Conservation (phyloP, 768 basidiomycete genomes). For the Favolaschia claudopus region DNA sequence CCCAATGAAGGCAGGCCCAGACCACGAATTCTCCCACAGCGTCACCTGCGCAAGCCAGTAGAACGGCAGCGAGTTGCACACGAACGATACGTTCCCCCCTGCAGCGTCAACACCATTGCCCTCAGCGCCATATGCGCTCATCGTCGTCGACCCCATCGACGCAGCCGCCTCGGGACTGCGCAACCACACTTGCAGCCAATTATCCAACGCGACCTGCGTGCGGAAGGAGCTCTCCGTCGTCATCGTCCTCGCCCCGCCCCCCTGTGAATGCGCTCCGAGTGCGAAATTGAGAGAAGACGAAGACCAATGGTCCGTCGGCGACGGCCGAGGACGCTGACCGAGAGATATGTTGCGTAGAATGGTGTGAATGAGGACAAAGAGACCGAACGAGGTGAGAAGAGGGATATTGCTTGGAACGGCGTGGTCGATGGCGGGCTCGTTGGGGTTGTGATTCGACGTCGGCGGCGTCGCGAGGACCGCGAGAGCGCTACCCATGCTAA, state of each 20-base stretch:
- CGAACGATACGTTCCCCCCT: conserved; percentile 41
- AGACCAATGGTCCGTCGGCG: conserved; percentile 2
- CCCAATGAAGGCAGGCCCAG: background rate
- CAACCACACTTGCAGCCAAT: conserved; percentile 66
- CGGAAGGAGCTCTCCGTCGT: too few species aligned
- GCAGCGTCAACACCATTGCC: background rate
- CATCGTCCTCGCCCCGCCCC: too few species aligned
- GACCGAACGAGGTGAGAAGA: conserved; percentile 50
- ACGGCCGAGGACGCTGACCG: conserved; percentile 22
- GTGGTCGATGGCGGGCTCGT: conserved; percentile 15
- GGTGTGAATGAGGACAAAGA: conserved; percentile 54
- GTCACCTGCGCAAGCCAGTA: conserved; percentile 70
- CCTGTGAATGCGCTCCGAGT: too few species aligned
- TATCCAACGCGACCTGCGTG: conserved; percentile 60
- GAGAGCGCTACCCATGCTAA: conserved; percentile 47
- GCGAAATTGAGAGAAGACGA: too few species aligned
- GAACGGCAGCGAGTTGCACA: conserved; percentile 59
- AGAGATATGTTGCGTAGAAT: conserved; percentile 52
- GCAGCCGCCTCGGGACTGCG: conserved; percentile 45
- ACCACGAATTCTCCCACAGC: conserved; percentile 44
- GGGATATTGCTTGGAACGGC: conserved; percentile 35
- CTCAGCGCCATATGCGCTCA: too few species aligned
- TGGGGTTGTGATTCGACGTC: too few species aligned
- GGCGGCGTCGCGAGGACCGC: conserved; percentile 36
- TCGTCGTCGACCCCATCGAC: conserved; percentile 33